These are phyloP conservation scores for Saccharomycopsis babjevae DNA, from an alignment of 805 yeast species.

Conservation along the genomic window DNA sequence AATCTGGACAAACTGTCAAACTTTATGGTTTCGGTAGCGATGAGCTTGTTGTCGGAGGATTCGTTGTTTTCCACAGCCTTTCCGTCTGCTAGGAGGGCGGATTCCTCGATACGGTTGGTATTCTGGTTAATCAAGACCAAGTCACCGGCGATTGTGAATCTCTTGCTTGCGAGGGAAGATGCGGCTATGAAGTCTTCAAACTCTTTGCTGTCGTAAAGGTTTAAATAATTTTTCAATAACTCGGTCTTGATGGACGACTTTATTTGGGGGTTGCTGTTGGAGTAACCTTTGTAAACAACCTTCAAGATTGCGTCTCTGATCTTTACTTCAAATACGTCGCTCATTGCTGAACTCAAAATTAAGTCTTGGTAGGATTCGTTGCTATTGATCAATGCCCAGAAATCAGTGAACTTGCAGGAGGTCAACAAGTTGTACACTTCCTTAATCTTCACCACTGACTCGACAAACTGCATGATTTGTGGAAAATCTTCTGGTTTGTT, in stretches of 20 bases:
- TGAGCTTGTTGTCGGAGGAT: slow-evolving; percentile 8
- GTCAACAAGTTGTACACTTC: slow-evolving; percentile 13
- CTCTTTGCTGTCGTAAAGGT: slow-evolving; percentile 15
- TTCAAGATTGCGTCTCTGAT: slow-evolving; percentile 11
- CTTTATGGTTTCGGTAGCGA: slow-evolving; percentile 16
- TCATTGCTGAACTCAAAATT: slow-evolving; percentile 12
- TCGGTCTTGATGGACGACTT: slow-evolving; percentile 9
- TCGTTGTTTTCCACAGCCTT: neutral
- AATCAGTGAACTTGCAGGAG: slow-evolving; percentile 12
- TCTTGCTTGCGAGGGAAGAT: neutral
- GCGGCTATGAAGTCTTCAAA: slow-evolving; percentile 4
- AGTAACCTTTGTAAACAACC: slow-evolving; percentile 15
- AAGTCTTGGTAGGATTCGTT: slow-evolving; percentile 16
- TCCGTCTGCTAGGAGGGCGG: neutral
- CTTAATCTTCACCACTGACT: slow-evolving; percentile 9
- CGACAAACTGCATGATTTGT: slow-evolving; percentile 9
- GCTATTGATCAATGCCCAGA: slow-evolving; percentile 15
- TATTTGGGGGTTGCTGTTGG: slow-evolving; percentile 8
- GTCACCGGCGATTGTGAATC: slow-evolving; percentile 6
- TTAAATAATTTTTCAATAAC: slow-evolving; percentile 13
- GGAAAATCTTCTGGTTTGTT: neutral
- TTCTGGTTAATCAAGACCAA: slow-evolving; percentile 14
- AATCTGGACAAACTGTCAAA: slow-evolving; percentile 17
- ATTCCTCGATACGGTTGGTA: slow-evolving; percentile 4
- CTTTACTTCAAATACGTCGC: slow-evolving; percentile 8